These are phyloP conservation scores for Pelargonium myrrhifolium DNA, from an alignment of 441 rosid genomes.

Conservation along the genomic window DNA sequence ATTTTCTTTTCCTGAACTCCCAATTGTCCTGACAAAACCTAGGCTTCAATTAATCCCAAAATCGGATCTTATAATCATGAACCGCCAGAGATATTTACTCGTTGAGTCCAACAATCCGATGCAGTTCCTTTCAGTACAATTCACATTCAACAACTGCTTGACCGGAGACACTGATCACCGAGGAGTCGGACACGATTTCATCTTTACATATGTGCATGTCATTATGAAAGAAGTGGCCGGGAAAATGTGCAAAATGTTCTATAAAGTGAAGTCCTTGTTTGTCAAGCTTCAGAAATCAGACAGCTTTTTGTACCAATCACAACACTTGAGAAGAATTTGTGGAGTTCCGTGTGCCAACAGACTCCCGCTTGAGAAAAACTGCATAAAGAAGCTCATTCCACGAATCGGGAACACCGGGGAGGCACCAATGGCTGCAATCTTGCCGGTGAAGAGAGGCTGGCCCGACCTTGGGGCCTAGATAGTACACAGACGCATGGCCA, in stretches of 20 bases:
- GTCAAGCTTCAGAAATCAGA: neutral
- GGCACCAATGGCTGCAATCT: conserved; percentile 99
- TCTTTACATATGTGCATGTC: no score
- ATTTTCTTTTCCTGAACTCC: no score
- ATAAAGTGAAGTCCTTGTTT: neutral
- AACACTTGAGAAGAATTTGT: conserved; percentile 14
- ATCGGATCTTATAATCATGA: no score
- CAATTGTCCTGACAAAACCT: no score
- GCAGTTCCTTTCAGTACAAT: no score
- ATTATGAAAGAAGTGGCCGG: neutral
- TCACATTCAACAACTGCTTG: no score
- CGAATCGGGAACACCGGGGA: conserved; percentile 86
- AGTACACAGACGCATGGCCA: conserved; percentile 78
- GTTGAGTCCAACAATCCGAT: no score
- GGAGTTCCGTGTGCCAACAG: conserved; percentile 16
- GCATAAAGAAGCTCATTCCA: conserved; percentile 90
- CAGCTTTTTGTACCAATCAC: conserved; percentile 2
- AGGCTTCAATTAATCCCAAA: no score
- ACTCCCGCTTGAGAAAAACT: conserved; percentile 43
- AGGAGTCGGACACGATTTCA: no score
- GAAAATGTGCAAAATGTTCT: neutral
- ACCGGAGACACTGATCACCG: no score
- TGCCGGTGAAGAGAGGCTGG: conserved; percentile 60
- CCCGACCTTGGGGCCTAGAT: conserved; percentile 38
- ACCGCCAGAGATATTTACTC: no score